Conservation (phyloP, 2,329 filamentous ascomycete species). For the Xylariomycetidae sp. region DNA sequence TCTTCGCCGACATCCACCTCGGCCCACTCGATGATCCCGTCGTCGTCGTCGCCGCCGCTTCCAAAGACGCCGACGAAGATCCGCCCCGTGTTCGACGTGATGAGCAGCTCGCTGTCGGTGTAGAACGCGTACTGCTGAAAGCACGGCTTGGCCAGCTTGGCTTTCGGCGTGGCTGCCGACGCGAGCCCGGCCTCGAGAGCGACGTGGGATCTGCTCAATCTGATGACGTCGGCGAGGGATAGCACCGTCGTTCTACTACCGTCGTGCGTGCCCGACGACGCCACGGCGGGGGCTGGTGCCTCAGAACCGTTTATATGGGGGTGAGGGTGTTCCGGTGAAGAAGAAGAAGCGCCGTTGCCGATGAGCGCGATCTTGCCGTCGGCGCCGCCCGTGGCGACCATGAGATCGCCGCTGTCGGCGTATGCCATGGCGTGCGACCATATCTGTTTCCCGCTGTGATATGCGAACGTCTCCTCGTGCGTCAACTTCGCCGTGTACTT, state of each 20-base stretch:
- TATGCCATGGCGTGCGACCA: conserved; percentile 61
- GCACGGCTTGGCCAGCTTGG: no score
- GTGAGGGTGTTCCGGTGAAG: no score
- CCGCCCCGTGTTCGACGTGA: conserved; percentile 56
- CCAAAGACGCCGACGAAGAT: conserved; percentile 44
- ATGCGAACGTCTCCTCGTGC: conserved; percentile 52
- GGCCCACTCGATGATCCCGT: conserved; percentile 34
- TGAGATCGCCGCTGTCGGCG: conserved; percentile 27
- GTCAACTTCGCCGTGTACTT: conserved; percentile 33
- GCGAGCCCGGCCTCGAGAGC: conserved; percentile 6
- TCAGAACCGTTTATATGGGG: no score
- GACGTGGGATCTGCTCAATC: conserved; percentile 7
- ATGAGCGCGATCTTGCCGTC: conserved; percentile 66
- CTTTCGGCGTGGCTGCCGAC: conserved; percentile 5
- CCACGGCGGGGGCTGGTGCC: no score
- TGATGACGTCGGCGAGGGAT: conserved; percentile 16
- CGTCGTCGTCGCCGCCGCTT: conserved; percentile 1
- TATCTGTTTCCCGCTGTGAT: conserved; percentile 84
- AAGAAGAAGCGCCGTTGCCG: no score
- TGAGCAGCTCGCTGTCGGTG: conserved; percentile 45
- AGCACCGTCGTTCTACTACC: conserved; percentile 11
- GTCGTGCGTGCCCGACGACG: background rate
- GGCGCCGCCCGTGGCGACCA: conserved; percentile 74
- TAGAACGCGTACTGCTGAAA: conserved; percentile 68
- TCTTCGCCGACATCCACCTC: conserved; percentile 33